Evolutionary conservation across 2,329 filamentous ascomycete species (phyloP), one percentile per base, ranked within the genome.

Genomic region (Cadophora gregata): DNA sequence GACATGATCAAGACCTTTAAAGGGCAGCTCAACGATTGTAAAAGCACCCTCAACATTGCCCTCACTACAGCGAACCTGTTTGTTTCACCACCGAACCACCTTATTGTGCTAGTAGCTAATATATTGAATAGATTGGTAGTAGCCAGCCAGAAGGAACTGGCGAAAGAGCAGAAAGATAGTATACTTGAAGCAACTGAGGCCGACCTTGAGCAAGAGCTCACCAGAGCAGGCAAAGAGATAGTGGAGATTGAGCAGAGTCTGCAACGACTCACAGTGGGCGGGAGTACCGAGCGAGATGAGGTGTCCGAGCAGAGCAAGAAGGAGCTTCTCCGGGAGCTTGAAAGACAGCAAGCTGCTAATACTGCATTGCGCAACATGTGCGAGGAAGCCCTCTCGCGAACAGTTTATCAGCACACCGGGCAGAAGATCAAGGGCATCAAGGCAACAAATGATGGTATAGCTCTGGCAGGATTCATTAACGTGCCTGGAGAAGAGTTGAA

Each of bases 341-440:
- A 59, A 38, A 36, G 33, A 36, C 29, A 59, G 14, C 29, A 59
- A 59, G 55, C 29, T 59, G 29, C 29, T 59, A 59, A 24, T 16
- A 38, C 29, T 33, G 4, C 14, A 59, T 59, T 59, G n/a, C 55
- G 29, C 27, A 38, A 38, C 16, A 59, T 38, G 55, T 59, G 55
- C 14, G 55, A 59, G 29, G 55, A 59, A 59, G 55, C 33, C n/a
- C 8, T 59, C 14, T 59, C 29, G 21, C 14, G 29, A 38, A 59
- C 55, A 38, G 29, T 59, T 29, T 38, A 33, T 59, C 27, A 59
- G n/a, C 29, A 16, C 31, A 59, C 29, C 27, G 55, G 55, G 31
- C 55, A 59, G 33, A 59, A 59, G n/a, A 59, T 59, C 29, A 59
- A 59, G 21, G 29, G 55, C 21, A 25, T 59, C 29, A 59, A 38